phyloP scores from a whole-genome alignment of 176 grass and related monocot genomes.

The Rhynchospora breviuscula region DNA sequence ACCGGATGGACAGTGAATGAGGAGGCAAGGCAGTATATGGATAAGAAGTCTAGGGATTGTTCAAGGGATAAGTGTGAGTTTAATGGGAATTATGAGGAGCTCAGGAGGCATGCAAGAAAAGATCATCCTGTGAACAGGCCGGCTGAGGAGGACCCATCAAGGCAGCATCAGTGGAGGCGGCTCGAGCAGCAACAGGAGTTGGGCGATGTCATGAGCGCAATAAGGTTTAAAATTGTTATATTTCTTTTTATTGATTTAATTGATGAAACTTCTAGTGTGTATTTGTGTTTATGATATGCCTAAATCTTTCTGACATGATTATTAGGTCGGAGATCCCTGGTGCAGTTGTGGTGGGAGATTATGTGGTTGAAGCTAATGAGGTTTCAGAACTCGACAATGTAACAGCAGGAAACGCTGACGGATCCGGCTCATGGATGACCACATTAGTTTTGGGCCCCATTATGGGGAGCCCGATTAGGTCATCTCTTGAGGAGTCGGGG shows the following conservation, averaged over 20 bases:
- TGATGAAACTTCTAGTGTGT: neutral
- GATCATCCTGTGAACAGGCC: slow-evolving; percentile 59
- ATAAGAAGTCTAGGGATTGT: slow-evolving; percentile 60
- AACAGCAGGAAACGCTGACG: slow-evolving; percentile 37
- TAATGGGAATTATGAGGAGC: slow-evolving; percentile 62
- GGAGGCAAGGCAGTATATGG: slow-evolving; percentile 61
- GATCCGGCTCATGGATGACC: slow-evolving; percentile 45
- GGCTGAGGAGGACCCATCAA: slow-evolving; percentile 54
- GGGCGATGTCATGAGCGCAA: slow-evolving; percentile 68
- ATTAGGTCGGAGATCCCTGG: slow-evolving; percentile 54
- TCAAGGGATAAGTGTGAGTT: slow-evolving; percentile 54
- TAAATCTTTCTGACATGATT: neutral
- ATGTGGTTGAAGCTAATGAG: slow-evolving; percentile 59
- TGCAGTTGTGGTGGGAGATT: slow-evolving; percentile 66
- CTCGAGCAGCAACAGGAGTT: slow-evolving; percentile 71
- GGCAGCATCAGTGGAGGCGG: slow-evolving; percentile 53
- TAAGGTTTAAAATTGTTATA: slow-evolving; percentile 29
- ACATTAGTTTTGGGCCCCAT: slow-evolving; percentile 70
- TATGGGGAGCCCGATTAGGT: slow-evolving; percentile 40
- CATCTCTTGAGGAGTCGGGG: slow-evolving; percentile 45
- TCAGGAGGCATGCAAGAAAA: slow-evolving; percentile 63
- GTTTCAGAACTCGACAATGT: slow-evolving; percentile 30
- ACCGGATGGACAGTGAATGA: slow-evolving; percentile 55
- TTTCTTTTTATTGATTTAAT: neutral
- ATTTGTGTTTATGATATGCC: neutral